A percentile compares a stretch with the other conserved stretches of the same genome.
These are phyloP conservation scores for Suhomyces canberraensis DNA, from an alignment of 805 yeast species.

Conservation along the genomic window DNA sequence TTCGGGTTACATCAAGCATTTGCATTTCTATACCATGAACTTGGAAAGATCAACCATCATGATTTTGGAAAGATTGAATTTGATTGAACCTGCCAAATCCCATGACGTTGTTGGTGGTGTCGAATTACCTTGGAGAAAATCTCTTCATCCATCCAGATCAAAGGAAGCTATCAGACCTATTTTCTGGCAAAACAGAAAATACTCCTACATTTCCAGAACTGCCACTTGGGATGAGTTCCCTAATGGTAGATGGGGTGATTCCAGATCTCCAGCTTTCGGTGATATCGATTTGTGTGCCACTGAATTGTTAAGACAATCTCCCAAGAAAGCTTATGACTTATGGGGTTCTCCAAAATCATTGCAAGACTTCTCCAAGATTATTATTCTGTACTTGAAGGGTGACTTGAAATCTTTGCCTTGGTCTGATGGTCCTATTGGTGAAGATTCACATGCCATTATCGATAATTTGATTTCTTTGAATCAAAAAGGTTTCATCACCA, in stretches of 20 bases:
- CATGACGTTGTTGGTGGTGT: conserved; percentile 39
- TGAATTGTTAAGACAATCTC: conserved; percentile 76
- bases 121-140: conserved; percentile 84
- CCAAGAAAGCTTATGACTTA: conserved; percentile 71
- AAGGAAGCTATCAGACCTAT: conserved; percentile 88
- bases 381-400: conserved; percentile 69
- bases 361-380: conserved; percentile 59
- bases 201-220: conserved; percentile 84
- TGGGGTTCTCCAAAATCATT: conserved; percentile 80
- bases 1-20: conserved; percentile 73
- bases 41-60: conserved; percentile 86
- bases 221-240: conserved; percentile 98
- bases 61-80: conserved; percentile 73
- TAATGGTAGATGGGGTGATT: conserved; percentile 98
- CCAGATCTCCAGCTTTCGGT: conserved; percentile 95
- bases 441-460: conserved; percentile 66
- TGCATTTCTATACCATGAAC: conserved; percentile 97
- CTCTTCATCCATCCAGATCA: conserved; percentile 74
- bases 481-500: conserved; percentile 65
- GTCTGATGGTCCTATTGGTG: conserved; percentile 87
- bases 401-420: conserved; percentile 79
- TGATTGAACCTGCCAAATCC: conserved; percentile 45
- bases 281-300: conserved; percentile 81
- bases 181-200: conserved; percentile 93
- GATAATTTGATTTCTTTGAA: conserved; percentile 62